Evolutionary conservation across 148 eudicot species (phyloP).

Genomic region (Amaranthus cruentus): DNA sequence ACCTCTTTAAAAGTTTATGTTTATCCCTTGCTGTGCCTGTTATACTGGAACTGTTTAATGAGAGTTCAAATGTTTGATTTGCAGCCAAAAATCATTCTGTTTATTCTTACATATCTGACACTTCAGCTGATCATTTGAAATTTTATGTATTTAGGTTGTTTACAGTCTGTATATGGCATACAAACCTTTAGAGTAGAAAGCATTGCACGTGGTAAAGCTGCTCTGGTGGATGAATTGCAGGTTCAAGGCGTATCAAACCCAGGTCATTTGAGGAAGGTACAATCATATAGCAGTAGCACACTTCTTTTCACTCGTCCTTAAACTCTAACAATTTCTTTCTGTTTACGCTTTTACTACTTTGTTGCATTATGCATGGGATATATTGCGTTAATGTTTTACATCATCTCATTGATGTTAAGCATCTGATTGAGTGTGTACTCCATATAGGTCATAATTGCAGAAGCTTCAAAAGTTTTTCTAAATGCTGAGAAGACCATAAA

Average conservation of each 20-base stretch:
- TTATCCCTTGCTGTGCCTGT: not conserved
- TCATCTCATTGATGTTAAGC: constrained; percentile 11
- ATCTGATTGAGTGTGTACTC: not conserved
- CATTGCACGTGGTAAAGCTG: constrained; percentile 71
- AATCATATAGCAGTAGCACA: not conserved
- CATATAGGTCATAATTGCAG: constrained; percentile 55
- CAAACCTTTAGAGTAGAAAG: constrained; percentile 76
- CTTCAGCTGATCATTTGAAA: constrained; percentile 9
- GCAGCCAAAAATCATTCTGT: not conserved
- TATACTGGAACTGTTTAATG: not conserved
- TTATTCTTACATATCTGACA: not conserved
- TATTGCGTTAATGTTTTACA: not conserved
- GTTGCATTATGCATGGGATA: no score
- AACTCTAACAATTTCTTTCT: not conserved
- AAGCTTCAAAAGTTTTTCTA: constrained; percentile 71
- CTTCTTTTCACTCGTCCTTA: not conserved
- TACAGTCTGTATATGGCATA: constrained; percentile 63
- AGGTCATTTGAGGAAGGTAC: constrained; percentile 66
- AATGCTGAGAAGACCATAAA: constrained; percentile 37
- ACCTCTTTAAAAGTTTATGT: not conserved
- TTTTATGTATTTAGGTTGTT: constrained; percentile 43
- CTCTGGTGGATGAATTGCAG: constrained; percentile 78
- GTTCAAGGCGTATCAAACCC: constrained; percentile 74
- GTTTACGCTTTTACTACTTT: not conserved
- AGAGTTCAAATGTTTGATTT: not conserved